These are phyloP conservation scores for Rhododendron ovatum DNA, from an alignment of 148 eudicot species.

Conservation along the genomic window DNA sequence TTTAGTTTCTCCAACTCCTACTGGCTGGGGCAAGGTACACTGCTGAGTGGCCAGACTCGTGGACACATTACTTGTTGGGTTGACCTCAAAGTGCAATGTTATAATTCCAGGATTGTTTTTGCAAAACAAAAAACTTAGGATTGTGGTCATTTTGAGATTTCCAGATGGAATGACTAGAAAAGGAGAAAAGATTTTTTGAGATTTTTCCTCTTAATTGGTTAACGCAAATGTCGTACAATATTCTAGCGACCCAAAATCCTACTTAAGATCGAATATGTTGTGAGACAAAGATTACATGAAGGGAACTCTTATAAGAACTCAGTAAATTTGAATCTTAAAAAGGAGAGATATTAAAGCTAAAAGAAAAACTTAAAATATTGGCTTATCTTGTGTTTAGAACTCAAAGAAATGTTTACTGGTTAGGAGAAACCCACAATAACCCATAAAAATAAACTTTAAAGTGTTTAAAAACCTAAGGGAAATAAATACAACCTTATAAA, in stretches of 20 bases:
- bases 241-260: neutral
- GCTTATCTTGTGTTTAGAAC: too few relatives aligned
- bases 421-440: too few relatives aligned
- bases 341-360: neutral
- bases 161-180: neutral
- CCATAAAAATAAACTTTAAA: too few relatives aligned
- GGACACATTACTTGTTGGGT: neutral
- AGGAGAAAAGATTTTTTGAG: neutral
- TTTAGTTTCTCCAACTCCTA: neutral
- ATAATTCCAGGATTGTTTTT: neutral
- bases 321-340: neutral
- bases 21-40: neutral
- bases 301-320: neutral
- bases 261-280: neutral
- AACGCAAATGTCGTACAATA: neutral
- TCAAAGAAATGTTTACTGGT: too few relatives aligned
- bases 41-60: neutral
- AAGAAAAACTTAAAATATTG: too few relatives aligned
- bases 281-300: neutral
- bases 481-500: too few relatives aligned
- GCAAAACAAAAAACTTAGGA: neutral
- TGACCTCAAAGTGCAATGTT: neutral
- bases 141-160: neutral
- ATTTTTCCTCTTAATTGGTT: neutral
- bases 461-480: too few relatives aligned